Conservation (phyloP, 768 basidiomycete genomes). For the Auriscalpium microsporum region DNA sequence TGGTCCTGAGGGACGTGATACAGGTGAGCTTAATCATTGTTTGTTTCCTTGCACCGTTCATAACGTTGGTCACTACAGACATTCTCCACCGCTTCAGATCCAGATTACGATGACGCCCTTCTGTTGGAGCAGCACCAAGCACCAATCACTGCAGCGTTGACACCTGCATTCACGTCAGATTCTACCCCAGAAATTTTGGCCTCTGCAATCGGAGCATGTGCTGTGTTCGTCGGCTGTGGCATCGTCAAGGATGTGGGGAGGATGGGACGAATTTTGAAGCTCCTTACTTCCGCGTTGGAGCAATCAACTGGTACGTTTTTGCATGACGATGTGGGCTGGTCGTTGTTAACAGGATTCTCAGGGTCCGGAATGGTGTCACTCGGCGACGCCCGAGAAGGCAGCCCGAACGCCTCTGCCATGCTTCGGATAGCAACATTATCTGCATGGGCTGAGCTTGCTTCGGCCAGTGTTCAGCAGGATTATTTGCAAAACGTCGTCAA, state of each 20-base stretch:
- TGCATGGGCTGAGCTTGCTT: conserved; percentile 91
- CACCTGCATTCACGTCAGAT: conserved; percentile 92
- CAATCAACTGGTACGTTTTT: conserved; percentile 69
- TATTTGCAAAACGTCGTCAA: conserved; percentile 79
- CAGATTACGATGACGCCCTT: conserved; percentile 83
- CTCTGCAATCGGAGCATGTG: conserved; percentile 87
- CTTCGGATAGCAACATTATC: conserved; percentile 85
- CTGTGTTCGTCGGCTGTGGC: conserved; percentile 91
- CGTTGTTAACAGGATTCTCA: conserved; percentile 23
- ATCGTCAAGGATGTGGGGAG: conserved; percentile 82
- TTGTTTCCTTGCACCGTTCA: not conserved
- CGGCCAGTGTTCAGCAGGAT: conserved; percentile 60
- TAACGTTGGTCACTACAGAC: conserved; percentile 40
- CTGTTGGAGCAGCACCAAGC: conserved; percentile 97
- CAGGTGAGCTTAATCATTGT: conserved; percentile 44
- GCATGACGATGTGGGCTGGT: not conserved
- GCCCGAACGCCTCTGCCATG: conserved; percentile 94
- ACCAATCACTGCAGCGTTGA: conserved; percentile 93
- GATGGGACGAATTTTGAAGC: conserved; percentile 92
- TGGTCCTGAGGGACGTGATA: conserved; percentile 87
- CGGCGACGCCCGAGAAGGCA: conserved; percentile 79
- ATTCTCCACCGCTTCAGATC: conserved; percentile 82
- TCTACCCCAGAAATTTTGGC: conserved; percentile 93
- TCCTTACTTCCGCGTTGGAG: conserved; percentile 79
- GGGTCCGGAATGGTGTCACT: conserved; percentile 78